Base-by-base conservation (phyloP, 352 stramenopile genomes). In the Thalassiosira hispida region DNA sequence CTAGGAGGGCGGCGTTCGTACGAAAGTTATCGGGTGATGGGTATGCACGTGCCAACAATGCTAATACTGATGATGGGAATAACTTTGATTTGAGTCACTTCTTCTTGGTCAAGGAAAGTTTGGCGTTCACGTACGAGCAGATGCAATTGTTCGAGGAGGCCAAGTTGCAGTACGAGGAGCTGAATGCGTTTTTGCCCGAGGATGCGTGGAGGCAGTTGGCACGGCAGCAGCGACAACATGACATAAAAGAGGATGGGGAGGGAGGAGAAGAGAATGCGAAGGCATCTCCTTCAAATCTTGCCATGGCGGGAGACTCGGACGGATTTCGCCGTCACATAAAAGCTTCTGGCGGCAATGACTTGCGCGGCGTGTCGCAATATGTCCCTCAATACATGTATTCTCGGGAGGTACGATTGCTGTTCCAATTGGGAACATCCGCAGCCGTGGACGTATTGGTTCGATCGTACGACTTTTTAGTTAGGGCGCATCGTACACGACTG, bases 81-180 rank as follows among this genome's bases (percentile, higher is more conserved):
- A 11, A 33, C 14, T 91, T 91, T 67, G 87, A 91, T 82, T 56
- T 92, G 12, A 74, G 71, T 63, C 72, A 92, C 63, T 91, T 92
- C 59, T 94, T 93, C 76, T 70, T 93, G 12, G 81, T 94, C 9
- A 93, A 93, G 57, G 90, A 94, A 65, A 89, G 77, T 65, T 59
- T 91, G 51, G 90, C 90, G 14, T 90, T 92, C 60, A 88, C 86
- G 0, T 94, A 92, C 53, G 85, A 93, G 68, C 87, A 93, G 61
- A 92, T 93, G 84, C 77, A 91, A 59, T 52, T 94, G 18, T 75
- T 78, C 16, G 53, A 75, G 42, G 86, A 92, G 69, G 87, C 90
- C 14, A 78, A 92, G 11, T 67, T 89, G 22, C 90, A 93, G 59
- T 94, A 94, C 60, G 85, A 92, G 59, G 90, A 94, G 61, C 75